A percentile compares a stretch with the other conserved stretches of the same genome.
phyloP scores from a whole-genome alignment of 257 asterid genomes.

The Nicotiana attenuata region DNA sequence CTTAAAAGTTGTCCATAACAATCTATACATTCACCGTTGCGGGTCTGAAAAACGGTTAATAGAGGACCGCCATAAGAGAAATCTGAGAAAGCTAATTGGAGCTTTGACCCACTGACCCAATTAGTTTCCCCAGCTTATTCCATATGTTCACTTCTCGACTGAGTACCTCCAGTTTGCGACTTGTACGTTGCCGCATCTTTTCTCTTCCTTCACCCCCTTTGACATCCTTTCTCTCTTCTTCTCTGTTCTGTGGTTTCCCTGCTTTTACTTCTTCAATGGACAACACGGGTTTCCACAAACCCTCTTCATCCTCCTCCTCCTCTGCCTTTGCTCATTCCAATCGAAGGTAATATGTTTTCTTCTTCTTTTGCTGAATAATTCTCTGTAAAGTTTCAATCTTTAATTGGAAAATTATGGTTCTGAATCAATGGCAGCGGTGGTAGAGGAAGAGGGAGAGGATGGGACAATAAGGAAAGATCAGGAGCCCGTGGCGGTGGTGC shows the following conservation, averaged over 20 bases:
- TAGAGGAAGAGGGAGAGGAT: constrained; percentile 38
- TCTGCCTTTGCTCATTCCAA: constrained; percentile 40
- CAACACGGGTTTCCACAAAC: no score
- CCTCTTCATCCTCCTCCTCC: constrained; percentile 32
- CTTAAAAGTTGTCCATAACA: no score
- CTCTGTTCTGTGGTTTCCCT: constrained; percentile 14
- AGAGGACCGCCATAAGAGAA: no score
- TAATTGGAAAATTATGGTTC: not conserved
- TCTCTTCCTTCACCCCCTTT: constrained; percentile 14
- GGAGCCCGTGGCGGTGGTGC: constrained; percentile 36
- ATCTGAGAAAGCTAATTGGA: no score
- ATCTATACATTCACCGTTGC: no score
- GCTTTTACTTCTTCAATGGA: not conserved
- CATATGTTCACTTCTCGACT: not conserved
- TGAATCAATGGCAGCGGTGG: constrained; percentile 30
- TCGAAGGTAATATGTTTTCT: constrained; percentile 29
- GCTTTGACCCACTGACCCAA: no score
- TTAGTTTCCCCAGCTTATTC: not conserved
- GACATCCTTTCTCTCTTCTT: constrained; percentile 21
- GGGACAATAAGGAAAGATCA: constrained; percentile 32
- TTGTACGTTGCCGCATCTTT: constrained; percentile 31
- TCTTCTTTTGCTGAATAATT: not conserved
- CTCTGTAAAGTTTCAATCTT: not conserved
- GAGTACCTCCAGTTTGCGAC: constrained; percentile 23
- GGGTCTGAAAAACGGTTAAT: no score